phyloP scores from a whole-genome alignment of 352 stramenopile species.

The Globisporangium nodosum region DNA sequence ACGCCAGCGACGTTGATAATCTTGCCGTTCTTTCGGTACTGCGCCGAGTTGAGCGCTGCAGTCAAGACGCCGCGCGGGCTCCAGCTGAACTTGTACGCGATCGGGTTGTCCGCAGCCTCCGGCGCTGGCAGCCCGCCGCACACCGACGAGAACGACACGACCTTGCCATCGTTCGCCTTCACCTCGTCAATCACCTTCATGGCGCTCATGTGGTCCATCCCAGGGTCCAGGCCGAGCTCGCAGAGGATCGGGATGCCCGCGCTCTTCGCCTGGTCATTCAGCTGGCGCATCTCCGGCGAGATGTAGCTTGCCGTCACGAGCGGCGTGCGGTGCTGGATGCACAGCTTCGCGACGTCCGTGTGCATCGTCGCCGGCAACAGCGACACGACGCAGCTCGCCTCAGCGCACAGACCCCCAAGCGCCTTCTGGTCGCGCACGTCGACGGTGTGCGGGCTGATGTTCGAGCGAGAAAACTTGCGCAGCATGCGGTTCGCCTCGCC shows the following conservation, averaged over 20 bases:
- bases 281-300: conserved; percentile 87
- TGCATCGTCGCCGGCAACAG: conserved; percentile 94
- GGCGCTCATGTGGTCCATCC: conserved; percentile 96
- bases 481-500: conserved; percentile 67
- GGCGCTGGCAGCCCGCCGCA: conserved; percentile 93
- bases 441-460: conserved; percentile 69
- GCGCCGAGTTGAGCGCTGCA: conserved; percentile 88
- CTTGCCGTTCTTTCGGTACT: conserved; percentile 83
- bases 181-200: conserved; percentile 97
- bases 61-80: conserved; percentile 93
- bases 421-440: conserved; percentile 68
- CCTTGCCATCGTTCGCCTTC: conserved; percentile 80
- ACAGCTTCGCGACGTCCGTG: conserved; percentile 81
- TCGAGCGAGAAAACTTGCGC: conserved; percentile 57
- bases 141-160: conserved; percentile 92
- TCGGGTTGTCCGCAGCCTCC: conserved; percentile 93
- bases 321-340: conserved; percentile 80
- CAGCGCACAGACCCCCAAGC: conserved; percentile 61
- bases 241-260: conserved; percentile 91
- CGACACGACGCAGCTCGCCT: conserved; percentile 92
- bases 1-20: conserved; percentile 82
- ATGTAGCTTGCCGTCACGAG: conserved; percentile 96
- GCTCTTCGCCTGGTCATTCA: conserved; percentile 68
- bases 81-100: conserved; percentile 98
- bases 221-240: conserved; percentile 94